phyloP scores from a whole-genome alignment of 2,329 filamentous ascomycete genomes.

The Tolypocladium amazonense region DNA sequence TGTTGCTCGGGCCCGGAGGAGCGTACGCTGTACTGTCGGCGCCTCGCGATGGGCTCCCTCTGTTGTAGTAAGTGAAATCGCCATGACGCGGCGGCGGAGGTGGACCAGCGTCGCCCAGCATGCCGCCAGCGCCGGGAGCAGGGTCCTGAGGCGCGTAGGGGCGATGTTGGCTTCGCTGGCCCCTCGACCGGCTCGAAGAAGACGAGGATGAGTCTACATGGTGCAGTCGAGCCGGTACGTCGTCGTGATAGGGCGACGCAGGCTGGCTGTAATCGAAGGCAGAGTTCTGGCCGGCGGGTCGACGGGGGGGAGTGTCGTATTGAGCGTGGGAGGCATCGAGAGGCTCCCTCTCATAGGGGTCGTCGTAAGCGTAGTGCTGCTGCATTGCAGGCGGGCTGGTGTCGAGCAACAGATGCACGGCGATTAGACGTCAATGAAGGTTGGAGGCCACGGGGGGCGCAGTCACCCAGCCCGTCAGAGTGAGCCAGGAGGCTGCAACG shows the following conservation, averaged over 20 bases:
- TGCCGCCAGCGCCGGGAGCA: neutral
- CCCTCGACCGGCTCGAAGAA: neutral
- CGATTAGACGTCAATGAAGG: neutral
- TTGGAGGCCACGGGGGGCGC: neutral
- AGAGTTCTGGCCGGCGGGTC: slow-evolving; percentile 1
- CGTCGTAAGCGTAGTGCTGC: slow-evolving; percentile 18
- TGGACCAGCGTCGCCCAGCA: neutral
- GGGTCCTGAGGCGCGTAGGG: neutral
- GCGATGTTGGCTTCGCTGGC: neutral
- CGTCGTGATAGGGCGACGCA: slow-evolving; percentile 17
- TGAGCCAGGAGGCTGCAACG: neutral
- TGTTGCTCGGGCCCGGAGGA: slow-evolving; percentile 18
- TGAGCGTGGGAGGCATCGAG: slow-evolving; percentile 14
- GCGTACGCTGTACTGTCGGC: slow-evolving; percentile 15
- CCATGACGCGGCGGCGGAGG: slow-evolving; percentile 10
- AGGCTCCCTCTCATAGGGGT: slow-evolving; percentile 24
- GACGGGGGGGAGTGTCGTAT: slow-evolving; percentile 11
- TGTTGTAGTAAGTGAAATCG: slow-evolving; percentile 13
- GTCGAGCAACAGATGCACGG: neutral
- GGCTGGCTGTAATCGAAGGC: neutral
- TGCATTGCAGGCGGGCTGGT: slow-evolving; percentile 14
- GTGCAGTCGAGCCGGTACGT: slow-evolving; percentile 7
- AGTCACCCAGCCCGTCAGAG: neutral
- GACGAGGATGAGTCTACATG: slow-evolving; percentile 1
- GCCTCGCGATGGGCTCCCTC: slow-evolving; percentile 4